Evolutionary conservation across 2,329 filamentous ascomycete species (phyloP), one percentile per base, ranked within the genome.

Genomic region (Ophiosphaerella narmari): DNA sequence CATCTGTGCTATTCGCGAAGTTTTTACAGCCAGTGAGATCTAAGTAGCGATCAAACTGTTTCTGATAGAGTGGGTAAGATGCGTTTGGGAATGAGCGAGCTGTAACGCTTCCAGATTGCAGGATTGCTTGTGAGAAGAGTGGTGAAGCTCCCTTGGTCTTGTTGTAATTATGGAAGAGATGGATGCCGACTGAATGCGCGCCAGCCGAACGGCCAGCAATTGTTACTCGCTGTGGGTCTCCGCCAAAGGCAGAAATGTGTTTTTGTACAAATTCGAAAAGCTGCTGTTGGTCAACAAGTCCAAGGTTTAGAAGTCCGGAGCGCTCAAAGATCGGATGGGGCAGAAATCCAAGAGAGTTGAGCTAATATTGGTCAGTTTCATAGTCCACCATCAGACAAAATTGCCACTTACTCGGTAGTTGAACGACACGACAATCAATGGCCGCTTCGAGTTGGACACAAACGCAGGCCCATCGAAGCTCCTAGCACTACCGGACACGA

Each of bases 161-260:
- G 48, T 64, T 59, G 53, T 69, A 67, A 47, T 68, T 67, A 54
- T 67, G 59, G 41, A 62, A 66, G 1, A 66, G 54, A 39, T 69
- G 65, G 9, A 69, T 66, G 2, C 59, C 65, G 9, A 63, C 59
- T 0, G 62, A 67, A 24, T 69, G 66, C 2, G 65, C 65, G 16
- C 72, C 72, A 24, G 72, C 71, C 6, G 68, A 68, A 23, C 73
- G 70, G 4, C 74, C 73, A 47, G 67, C 75, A 12, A 76, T 60
- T 0, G 65, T 72, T 31, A 77, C 74, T 8, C 65, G 56, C 23
- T 48, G 44, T 9, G 70, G 59, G 49, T 77, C 74, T 18, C 74
- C 74, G 2, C 74, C 74, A 46, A 76, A 77, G 14, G 52, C 55
- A 1, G 63, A 67, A 39, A 75, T 75, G 48, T 76, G 73, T 18